Base-by-base conservation (phyloP, 225 moss, liverwort and hornwort genomes). In the Polytrichum commune region DNA sequence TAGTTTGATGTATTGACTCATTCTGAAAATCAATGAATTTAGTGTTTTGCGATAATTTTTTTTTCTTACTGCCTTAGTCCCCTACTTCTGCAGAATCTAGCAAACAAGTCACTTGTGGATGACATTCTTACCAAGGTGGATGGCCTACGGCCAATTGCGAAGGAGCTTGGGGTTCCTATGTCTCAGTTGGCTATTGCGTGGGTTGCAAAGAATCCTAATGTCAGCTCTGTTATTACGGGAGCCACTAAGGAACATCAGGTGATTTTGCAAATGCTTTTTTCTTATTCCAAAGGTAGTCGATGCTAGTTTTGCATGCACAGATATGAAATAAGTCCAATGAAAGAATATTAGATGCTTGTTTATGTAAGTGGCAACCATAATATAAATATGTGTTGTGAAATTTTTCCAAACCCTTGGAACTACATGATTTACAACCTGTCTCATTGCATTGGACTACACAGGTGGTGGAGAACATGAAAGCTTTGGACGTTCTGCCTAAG, bases 221-320 rank as follows among this genome's bases (percentile, higher is more conserved):
- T 96, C 23, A 93, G 93, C 79, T 90, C 93, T 68, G 89, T 96
- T 29, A 93, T 96, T 54, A 96, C 93, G 0, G 96, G 96, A 77
- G 96, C 93, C 28, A 93, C 96, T 20, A 93, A 92, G 69, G 93
- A 92, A 77, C 55, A 81, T 65, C 96, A 96, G 90, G 95, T 95
- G 84, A 70, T 53, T 73, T 33, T 67, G 1, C 33, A 33, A 64
- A 69, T 55, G 18, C 28, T 58, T 61, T 60, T n/a, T 27, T 19
- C 53, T 60, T 24, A 60, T 60, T n/a, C 22, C 60, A 60, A 25
- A 23, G 46, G 60, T 61, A 22, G 60, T 2, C 0, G 27, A n/a
- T 72, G n/a, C 10, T 27, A 8, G 61, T 26, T 27, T 27, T 23
- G 8, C 25, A 46, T 1, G 22, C 24, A 27, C 2, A 65, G 30